Percentiles rank a stretch among this genome's conserved stretches.
These are phyloP conservation scores for Allantophomopsis cytisporea DNA, from an alignment of 2,329 filamentous ascomycete genomes.

Conservation along the genomic window DNA sequence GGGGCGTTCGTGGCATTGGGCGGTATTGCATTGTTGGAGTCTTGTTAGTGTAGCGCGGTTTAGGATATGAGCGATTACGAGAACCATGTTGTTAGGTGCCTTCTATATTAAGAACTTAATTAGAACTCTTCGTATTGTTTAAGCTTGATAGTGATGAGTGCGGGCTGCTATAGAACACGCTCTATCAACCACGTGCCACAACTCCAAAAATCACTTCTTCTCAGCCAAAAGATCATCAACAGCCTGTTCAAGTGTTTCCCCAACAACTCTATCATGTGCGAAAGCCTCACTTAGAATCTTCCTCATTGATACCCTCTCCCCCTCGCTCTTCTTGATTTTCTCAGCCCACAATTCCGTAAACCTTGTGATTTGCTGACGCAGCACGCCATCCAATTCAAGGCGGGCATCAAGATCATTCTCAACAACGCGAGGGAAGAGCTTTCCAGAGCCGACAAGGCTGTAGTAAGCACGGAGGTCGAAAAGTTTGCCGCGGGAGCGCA, in stretches of 20 bases:
- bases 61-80: too few species aligned
- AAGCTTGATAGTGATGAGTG: too few species aligned
- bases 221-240: neutral
- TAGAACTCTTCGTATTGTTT: too few species aligned
- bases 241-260: neutral
- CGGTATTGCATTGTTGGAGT: too few species aligned
- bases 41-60: too few species aligned
- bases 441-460: slow-evolving; percentile 25
- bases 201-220: neutral
- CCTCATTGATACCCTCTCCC: slow-evolving; percentile 39
- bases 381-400: slow-evolving; percentile 48
- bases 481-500: slow-evolving; percentile 30
- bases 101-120: too few species aligned
- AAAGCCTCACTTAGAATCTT: slow-evolving; percentile 31
- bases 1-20: too few species aligned
- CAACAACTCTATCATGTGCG: neutral
- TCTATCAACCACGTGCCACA: too few species aligned
- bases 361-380: slow-evolving; percentile 46
- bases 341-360: slow-evolving; percentile 48
- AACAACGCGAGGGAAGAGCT: slow-evolving; percentile 21
- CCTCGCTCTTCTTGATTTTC: slow-evolving; percentile 30
- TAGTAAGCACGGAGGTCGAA: slow-evolving; percentile 33
- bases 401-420: slow-evolving; percentile 39
- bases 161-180: too few species aligned
- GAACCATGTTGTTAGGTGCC: too few species aligned